A percentile compares a stretch with the other conserved stretches of the same genome.
These are phyloP conservation scores for Eucalyptus regnans DNA, from an alignment of 345 rosid species.

Conservation along the genomic window DNA sequence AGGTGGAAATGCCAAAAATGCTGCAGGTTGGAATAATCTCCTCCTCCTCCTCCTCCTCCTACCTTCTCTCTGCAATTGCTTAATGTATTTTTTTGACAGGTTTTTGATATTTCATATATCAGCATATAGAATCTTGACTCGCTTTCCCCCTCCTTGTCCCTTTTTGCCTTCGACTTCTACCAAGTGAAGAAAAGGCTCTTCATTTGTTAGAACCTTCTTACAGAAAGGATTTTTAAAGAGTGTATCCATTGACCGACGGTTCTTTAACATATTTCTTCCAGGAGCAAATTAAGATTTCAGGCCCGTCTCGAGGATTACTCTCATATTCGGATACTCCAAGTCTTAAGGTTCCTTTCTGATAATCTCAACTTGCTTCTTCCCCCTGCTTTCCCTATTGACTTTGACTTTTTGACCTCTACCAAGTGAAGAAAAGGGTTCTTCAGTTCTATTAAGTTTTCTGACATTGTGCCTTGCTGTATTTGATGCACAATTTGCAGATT, in stretches of 20 bases:
- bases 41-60: too few species aligned
- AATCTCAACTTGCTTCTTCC: background rate
- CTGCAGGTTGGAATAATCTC: background rate
- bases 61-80: background rate
- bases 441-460: background rate
- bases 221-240: background rate
- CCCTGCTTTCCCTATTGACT: background rate
- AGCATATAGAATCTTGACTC: background rate
- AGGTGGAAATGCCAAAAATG: conserved; percentile 2
- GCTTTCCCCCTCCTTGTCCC: background rate
- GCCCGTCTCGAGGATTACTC: conserved; percentile 30
- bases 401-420: background rate
- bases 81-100: background rate
- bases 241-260: background rate
- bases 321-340: conserved; percentile 27
- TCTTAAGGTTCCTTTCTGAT: conserved; percentile 20
- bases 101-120: background rate
- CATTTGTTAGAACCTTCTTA: background rate
- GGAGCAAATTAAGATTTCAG: conserved; percentile 59
- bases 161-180: background rate
- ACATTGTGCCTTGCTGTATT: background rate
- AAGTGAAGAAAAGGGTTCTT: background rate
- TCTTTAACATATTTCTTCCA: conserved; percentile 12
- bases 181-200: background rate
- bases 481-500: background rate